phyloP scores from a whole-genome alignment of 2,329 filamentous ascomycete species.

The Penicillium sp. region DNA sequence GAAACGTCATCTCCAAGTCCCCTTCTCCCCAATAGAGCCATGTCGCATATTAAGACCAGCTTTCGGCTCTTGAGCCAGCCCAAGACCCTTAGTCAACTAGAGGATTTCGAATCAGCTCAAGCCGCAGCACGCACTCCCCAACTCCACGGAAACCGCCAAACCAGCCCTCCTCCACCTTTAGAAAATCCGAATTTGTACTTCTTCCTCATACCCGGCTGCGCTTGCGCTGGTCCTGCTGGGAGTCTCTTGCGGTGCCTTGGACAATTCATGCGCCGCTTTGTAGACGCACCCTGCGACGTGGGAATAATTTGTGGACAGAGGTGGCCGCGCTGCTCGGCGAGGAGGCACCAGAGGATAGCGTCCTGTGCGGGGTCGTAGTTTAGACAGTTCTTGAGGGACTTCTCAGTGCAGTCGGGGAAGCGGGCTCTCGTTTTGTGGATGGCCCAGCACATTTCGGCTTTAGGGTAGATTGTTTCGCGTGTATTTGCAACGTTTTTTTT shows the following conservation, averaged over 20 bases:
- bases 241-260: not conserved
- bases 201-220: not conserved
- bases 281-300: constrained; percentile 1
- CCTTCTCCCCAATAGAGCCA: no score
- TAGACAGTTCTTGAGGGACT: not conserved
- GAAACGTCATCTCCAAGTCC: no score
- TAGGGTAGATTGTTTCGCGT: no score
- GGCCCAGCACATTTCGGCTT: not conserved
- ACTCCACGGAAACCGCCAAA: not conserved
- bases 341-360: not conserved
- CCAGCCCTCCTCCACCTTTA: no score
- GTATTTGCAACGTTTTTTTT: not conserved
- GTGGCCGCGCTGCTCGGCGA: not conserved
- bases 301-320: not conserved
- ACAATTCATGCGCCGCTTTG: constrained; percentile 4
- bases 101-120: not conserved
- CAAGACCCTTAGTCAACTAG: no score
- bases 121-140: not conserved
- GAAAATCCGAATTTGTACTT: no score
- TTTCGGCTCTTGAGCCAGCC: no score
- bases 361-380: not conserved
- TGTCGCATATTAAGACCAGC: no score
- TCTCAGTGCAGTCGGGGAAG: constrained; percentile 2
- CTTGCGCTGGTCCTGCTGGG: not conserved
- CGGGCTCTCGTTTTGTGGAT: not conserved